These are phyloP conservation scores for Serendipita sp. DNA, from an alignment of 768 basidiomycete genomes.

Conservation along the genomic window DNA sequence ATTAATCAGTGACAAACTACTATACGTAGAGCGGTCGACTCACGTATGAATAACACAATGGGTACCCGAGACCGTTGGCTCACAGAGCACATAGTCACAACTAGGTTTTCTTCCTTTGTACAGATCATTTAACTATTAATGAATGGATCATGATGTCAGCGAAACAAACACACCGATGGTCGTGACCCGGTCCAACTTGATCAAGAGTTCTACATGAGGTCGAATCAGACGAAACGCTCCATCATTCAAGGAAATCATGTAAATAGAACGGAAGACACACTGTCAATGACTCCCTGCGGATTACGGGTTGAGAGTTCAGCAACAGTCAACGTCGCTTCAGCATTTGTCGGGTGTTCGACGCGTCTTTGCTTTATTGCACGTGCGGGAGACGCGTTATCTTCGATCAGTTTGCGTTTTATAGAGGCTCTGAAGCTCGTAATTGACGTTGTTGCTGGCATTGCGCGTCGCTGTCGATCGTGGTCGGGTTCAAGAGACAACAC, in stretches of 20 bases:
- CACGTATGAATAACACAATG: conserved; percentile 75
- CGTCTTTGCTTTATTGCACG: neutral
- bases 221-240: neutral
- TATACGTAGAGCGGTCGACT: conserved; percentile 15
- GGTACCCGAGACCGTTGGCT: conserved; percentile 47
- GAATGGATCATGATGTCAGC: too few species aligned
- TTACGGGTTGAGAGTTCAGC: neutral
- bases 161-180: conserved; percentile 35
- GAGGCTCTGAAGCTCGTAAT: neutral
- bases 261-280: neutral
- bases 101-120: neutral
- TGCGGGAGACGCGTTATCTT: neutral
- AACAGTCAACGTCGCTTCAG: neutral
- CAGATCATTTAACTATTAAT: neutral
- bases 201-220: conserved; percentile 32
- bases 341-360: neutral
- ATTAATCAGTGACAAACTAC: neutral
- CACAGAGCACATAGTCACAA: conserved; percentile 45
- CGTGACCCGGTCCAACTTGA: conserved; percentile 47
- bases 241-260: neutral
- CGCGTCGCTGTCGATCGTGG: neutral
- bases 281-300: neutral
- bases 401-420: neutral
- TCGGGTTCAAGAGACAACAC: neutral
- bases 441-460: neutral